Conservation (phyloP, 225 moss, liverwort and hornwort species). For the Bryum argenteum region DNA sequence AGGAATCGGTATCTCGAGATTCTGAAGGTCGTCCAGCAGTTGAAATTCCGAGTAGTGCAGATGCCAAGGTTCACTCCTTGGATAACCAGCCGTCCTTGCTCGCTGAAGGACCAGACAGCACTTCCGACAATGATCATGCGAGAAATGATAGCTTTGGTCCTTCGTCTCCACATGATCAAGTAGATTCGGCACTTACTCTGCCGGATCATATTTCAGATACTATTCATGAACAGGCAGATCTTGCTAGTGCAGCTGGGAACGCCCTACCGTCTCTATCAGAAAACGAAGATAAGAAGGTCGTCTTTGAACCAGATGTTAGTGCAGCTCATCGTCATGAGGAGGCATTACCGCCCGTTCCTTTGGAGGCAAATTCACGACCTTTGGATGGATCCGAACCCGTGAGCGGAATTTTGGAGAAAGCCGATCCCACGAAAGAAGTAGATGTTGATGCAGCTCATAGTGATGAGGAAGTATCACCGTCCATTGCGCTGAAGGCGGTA, state of each 20-base stretch:
- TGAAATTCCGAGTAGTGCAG: conserved; percentile 11
- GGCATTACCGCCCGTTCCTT: conserved; percentile 2
- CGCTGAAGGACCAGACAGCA: conserved; percentile 26
- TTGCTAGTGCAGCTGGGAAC: conserved; percentile 14
- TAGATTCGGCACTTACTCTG: background rate
- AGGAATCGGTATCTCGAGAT: conserved; percentile 6
- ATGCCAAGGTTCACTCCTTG: conserved; percentile 18
- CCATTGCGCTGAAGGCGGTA: conserved; percentile 1
- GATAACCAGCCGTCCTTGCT: conserved; percentile 19
- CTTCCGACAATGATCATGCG: conserved; percentile 1
- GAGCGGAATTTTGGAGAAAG: background rate
- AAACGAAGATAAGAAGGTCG: background rate
- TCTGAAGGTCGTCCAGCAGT: conserved; percentile 11
- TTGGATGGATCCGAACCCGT: background rate
- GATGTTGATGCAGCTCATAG: conserved; percentile 18
- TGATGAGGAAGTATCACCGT: conserved; percentile 2
- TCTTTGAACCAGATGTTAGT: background rate
- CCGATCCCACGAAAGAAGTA: too few species aligned
- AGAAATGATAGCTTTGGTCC: conserved; percentile 8
- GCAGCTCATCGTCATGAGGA: conserved; percentile 15
- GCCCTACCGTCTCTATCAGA: background rate
- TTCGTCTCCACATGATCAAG: conserved; percentile 7
- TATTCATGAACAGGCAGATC: conserved; percentile 17
- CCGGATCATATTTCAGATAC: conserved; percentile 15
- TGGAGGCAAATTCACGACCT: conserved; percentile 12